Evolutionary conservation across 106 monocot genomes (phyloP).

Genomic region (Dactylorhiza incarnata): DNA sequence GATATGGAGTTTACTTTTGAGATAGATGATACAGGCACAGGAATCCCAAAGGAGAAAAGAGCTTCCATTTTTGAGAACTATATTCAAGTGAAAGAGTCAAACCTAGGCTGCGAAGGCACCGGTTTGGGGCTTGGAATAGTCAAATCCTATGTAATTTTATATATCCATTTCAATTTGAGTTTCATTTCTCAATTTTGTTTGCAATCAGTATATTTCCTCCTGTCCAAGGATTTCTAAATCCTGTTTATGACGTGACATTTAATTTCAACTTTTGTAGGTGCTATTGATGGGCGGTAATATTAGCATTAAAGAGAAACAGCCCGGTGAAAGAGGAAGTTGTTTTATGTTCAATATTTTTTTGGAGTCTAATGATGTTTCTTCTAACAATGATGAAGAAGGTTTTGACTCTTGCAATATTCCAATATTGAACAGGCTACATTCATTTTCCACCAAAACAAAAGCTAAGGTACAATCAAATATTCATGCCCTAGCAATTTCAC

Average conservation of each 20-base stretch:
- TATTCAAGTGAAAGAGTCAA: constrained; percentile 65
- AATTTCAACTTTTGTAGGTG: constrained; percentile 35
- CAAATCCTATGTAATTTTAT: constrained; percentile 66
- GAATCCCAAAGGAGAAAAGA: constrained; percentile 82
- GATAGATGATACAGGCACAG: constrained; percentile 73
- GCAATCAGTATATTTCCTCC: neutral
- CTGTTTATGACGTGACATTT: neutral
- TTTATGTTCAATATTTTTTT: constrained; percentile 83
- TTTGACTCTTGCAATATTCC: neutral
- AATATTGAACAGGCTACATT: neutral
- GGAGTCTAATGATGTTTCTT: constrained; percentile 19
- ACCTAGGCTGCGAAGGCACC: constrained; percentile 52
- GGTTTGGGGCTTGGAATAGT: constrained; percentile 95
- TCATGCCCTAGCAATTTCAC: constrained; percentile 9
- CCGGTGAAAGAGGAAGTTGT: constrained; percentile 59
- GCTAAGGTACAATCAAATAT: neutral
- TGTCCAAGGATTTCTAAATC: neutral
- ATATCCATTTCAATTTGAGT: neutral
- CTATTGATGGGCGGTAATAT: constrained; percentile 92
- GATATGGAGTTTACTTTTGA: constrained; percentile 68
- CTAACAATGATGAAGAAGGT: constrained; percentile 7
- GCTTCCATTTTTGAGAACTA: constrained; percentile 84
- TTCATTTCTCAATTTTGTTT: constrained; percentile 6
- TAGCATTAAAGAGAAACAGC: constrained; percentile 62
- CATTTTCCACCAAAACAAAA: neutral